Evolutionary conservation across 129 eudicot genomes (phyloP).

Genomic region (Daucus carota): DH1_v3.0 NC_030389.2:31670501-31671000

Average conservation of each 20-base stretch:
- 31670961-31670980: slow-evolving; percentile 83
- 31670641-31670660: slow-evolving; percentile 57
- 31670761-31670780: slow-evolving; percentile 57
- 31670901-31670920: slow-evolving; percentile 67
- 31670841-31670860: slow-evolving; percentile 49
- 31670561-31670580: slow-evolving; percentile 72
- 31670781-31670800: slow-evolving; percentile 80
- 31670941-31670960: slow-evolving; percentile 51
- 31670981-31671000: slow-evolving; percentile 89
- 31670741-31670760: slow-evolving; percentile 68
- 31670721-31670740: slow-evolving; percentile 49
- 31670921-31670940: slow-evolving; percentile 52
- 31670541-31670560: slow-evolving; percentile 46
- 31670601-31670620: slow-evolving; percentile 29
- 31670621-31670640: slow-evolving; percentile 46
- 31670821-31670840: slow-evolving; percentile 48
- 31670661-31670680: slow-evolving; percentile 50
- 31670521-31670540: slow-evolving; percentile 40
- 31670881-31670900: slow-evolving; percentile 70
- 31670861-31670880: slow-evolving; percentile 76
- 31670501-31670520: slow-evolving; percentile 67
- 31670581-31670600: slow-evolving; percentile 78
- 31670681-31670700: slow-evolving; percentile 77
- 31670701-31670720: slow-evolving; percentile 41
- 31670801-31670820: slow-evolving; percentile 85